Conservation (phyloP, 257 asterid species). For the Solanum piurae region DNA sequence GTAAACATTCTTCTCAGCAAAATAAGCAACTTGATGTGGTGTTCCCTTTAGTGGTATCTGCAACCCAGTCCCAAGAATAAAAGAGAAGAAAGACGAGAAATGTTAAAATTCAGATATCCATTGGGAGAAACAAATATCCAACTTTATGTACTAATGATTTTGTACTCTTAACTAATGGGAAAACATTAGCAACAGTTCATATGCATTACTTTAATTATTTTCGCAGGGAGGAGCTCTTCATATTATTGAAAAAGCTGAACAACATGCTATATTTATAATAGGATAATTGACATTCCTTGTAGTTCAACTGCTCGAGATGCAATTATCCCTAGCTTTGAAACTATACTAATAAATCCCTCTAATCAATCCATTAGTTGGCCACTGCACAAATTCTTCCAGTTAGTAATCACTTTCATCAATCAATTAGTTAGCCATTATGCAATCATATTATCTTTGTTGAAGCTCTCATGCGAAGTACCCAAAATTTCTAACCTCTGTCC, state of each 20-base stretch:
- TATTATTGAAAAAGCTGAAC: not conserved
- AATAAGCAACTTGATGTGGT: conserved; percentile 95
- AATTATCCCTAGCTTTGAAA: not conserved
- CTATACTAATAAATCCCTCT: not conserved
- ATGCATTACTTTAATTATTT: not conserved
- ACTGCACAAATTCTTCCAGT: not conserved
- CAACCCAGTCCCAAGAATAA: conserved; percentile 5
- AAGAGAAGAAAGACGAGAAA: not conserved
- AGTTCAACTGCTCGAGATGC: not conserved
- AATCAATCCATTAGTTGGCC: not conserved
- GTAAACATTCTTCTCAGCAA: conserved; percentile 88
- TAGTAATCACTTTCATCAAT: not conserved
- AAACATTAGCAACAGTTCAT: not conserved
- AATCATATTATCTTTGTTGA: not conserved
- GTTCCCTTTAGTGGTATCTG: conserved; percentile 90
- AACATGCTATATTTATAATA: not conserved
- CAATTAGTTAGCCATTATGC: not conserved
- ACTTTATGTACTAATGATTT: not conserved
- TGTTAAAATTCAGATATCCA: not conserved
- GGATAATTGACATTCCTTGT: not conserved
- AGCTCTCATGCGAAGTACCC: not conserved
- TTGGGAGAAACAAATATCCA: not conserved
- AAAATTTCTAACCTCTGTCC: not conserved
- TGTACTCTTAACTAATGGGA: not conserved
- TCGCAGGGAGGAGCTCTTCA: not conserved